Evolutionary conservation across 2,329 filamentous ascomycete species (phyloP).

Genomic region (Geosmithia putterillii): DNA sequence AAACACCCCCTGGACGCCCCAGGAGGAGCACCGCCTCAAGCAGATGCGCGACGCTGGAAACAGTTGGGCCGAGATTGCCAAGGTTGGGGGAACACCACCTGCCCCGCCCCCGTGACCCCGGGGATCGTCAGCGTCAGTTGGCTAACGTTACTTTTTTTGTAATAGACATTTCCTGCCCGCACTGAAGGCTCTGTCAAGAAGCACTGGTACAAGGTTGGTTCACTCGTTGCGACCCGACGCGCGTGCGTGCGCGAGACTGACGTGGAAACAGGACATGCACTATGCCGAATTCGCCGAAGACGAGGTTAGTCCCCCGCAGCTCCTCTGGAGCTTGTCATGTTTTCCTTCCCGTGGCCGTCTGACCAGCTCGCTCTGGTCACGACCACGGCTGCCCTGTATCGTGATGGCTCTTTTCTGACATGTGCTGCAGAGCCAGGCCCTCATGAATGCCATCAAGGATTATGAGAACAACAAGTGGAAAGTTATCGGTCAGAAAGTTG

Average conservation of each 20-base stretch:
- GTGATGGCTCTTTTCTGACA: not conserved
- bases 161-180: conserved; percentile 74
- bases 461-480: conserved; percentile 99
- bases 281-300: conserved; percentile 98
- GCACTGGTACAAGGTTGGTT: conserved; percentile 87
- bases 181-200: conserved; percentile 99
- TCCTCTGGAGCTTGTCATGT: not conserved
- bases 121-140: conserved; percentile 3
- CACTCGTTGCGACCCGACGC: not conserved
- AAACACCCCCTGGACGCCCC: conserved; percentile 97
- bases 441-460: conserved; percentile 92
- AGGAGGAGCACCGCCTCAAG: conserved; percentile 85
- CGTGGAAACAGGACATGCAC: conserved; percentile 66
- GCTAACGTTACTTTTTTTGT: not conserved
- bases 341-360: not conserved
- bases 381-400: not conserved
- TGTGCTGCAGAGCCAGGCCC: conserved; percentile 50
- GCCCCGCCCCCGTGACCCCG: not conserved
- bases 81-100: conserved; percentile 57
- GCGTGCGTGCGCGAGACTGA: conserved; percentile 19
- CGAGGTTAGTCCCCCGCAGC: conserved; percentile 50
- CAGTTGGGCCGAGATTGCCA: conserved; percentile 97
- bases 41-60: conserved; percentile 86
- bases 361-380: not conserved
- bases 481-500: conserved; percentile 88